Conservation (phyloP, 2,329 filamentous ascomycete genomes). For the Microcyclospora pomicola region DNA sequence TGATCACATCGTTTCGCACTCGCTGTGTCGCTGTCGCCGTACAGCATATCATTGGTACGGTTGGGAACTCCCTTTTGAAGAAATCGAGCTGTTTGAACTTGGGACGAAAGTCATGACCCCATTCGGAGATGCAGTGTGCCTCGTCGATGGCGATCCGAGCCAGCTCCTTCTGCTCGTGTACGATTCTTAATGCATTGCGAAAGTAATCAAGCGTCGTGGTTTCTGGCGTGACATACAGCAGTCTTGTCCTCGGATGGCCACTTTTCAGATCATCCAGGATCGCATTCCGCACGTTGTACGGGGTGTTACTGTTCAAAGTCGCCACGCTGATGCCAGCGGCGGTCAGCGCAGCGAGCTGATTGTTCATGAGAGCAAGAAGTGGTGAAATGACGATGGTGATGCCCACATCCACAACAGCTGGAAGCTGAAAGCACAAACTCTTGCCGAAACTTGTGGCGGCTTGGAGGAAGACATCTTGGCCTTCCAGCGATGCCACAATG, state of each 20-base stretch:
- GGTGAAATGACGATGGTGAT: slow-evolving; percentile 88
- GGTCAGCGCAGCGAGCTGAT: slow-evolving; percentile 73
- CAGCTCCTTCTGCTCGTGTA: slow-evolving; percentile 72
- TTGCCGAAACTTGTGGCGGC: slow-evolving; percentile 87
- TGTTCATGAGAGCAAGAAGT: slow-evolving; percentile 82
- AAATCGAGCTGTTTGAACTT: slow-evolving; percentile 78
- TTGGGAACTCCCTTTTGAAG: slow-evolving; percentile 69
- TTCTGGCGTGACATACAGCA: slow-evolving; percentile 90
- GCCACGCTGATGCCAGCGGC: slow-evolving; percentile 64
- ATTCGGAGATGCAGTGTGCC: slow-evolving; percentile 94
- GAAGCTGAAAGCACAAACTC: slow-evolving; percentile 83
- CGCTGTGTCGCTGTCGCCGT: slow-evolving; percentile 78
- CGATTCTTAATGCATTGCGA: slow-evolving; percentile 55
- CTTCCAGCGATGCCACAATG: slow-evolving; percentile 64
- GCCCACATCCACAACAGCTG: slow-evolving; percentile 74
- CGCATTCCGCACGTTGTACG: slow-evolving; percentile 46
- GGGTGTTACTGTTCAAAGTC: slow-evolving; percentile 75
- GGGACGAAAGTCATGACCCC: slow-evolving; percentile 94
- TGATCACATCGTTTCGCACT: slow-evolving; percentile 72
- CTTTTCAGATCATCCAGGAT: slow-evolving; percentile 75
- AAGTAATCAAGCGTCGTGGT: slow-evolving; percentile 68
- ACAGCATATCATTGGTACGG: slow-evolving; percentile 81
- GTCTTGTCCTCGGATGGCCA: slow-evolving; percentile 67
- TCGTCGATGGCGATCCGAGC: slow-evolving; percentile 82
- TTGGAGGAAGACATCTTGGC: slow-evolving; percentile 85